Base-by-base conservation (phyloP, 192 early-diverging fungal species). In the Rhizophagus prolifer region DNA sequence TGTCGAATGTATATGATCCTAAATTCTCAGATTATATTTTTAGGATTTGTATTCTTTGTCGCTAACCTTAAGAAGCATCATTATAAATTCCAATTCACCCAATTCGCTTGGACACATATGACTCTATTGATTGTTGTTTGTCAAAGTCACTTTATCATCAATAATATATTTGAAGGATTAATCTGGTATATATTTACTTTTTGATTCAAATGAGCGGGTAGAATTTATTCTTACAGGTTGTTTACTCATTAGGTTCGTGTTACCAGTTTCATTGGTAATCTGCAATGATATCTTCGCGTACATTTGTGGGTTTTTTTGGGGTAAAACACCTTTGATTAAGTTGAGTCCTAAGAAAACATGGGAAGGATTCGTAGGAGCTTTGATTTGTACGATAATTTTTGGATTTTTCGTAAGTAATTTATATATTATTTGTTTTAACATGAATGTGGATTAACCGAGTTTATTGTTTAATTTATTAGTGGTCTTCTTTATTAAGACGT, bases 71-170 rank as follows among this genome's bases (percentile, higher is more conserved):
- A 93, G 84, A 96, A 95, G 82, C 94, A 94, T 10, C 90, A 92
- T 82, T 98, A 98, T 85, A 89, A 92, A 79, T 95, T 95, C 87
- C 97, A 98, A 86, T 94, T 98, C 83, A 86, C 90, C 9, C 96
- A 97, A 83, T 98, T 98, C 82, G 94, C 91, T 36, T 97, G 95
- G 96, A 98, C 96, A 25, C 97, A 98, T 81, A 97, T 98, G 96
- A 91, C 94, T 7, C 81, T 98, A 72, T 85, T 96, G 46, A 82
- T 98, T 13, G 95, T 98, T 46, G 95, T 98, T 54, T 85, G 92
- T 78, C 95, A 96, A 82, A 94, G 92, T 78, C 96, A 98, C 81
- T 97, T 95, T 79, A 96, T 97, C 82, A 91, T 97, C 81, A 95
- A 97, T 82, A 98, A 98, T 85, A 95, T 98, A 79, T 94, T 98